Conservation (phyloP, 495 filamentous ascomycete genomes). For the Paragyromitra xinjiangensis region DNA sequence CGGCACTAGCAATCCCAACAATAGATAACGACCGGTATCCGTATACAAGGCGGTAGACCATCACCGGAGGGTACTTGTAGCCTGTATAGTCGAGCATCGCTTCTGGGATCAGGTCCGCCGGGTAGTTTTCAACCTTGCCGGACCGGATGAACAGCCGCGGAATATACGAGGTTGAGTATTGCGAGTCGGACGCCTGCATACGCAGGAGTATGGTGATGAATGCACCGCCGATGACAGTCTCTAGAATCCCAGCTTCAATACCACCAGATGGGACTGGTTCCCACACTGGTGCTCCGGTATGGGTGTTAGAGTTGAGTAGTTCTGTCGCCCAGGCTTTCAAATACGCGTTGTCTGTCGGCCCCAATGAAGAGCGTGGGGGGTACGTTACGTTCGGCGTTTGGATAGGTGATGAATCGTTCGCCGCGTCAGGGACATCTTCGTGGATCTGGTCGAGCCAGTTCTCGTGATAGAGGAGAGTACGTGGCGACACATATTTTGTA, state of each 20-base stretch:
- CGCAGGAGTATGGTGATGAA: neutral
- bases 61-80: constrained; percentile 3
- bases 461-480: constrained; percentile 7
- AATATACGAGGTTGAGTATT: constrained; percentile 15
- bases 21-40: constrained; percentile 8
- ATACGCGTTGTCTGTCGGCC: neutral
- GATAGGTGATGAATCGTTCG: neutral
- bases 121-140: neutral
- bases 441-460: constrained; percentile 18
- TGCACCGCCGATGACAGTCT: constrained; percentile 9
- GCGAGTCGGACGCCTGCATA: constrained; percentile 9
- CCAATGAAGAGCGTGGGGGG: neutral
- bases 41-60: neutral
- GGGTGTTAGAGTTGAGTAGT: constrained; percentile 1
- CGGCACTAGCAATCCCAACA: neutral
- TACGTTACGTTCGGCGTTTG: neutral
- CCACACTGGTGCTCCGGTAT: constrained; percentile 1
- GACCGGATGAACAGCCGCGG: neutral
- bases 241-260: constrained; percentile 1
- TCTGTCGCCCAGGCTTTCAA: constrained; percentile 4
- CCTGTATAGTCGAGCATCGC: constrained; percentile 3
- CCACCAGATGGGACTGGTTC: neutral
- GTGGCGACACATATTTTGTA: neutral
- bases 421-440: neutral
- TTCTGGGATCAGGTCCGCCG: neutral